These are phyloP conservation scores for Litsea cubeba DNA, from an alignment of 164 flowering plant species.

Conservation along the genomic window DNA sequence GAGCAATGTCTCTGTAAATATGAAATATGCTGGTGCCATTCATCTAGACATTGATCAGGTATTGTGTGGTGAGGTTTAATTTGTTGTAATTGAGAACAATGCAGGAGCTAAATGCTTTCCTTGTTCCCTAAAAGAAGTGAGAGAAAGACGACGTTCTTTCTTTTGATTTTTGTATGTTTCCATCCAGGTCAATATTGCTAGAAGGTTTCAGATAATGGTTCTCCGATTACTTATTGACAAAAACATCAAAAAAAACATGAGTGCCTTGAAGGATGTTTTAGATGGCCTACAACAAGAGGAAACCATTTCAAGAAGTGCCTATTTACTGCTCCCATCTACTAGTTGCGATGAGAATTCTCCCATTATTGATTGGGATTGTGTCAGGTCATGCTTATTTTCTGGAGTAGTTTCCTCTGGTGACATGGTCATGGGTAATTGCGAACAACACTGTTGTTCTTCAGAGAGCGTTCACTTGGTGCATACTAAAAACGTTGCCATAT, in stretches of 20 bases:
- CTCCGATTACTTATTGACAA: constrained; percentile 44
- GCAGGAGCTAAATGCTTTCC: background rate
- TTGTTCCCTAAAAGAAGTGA: background rate
- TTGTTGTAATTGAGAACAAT: background rate
- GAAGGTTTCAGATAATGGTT: constrained; percentile 50
- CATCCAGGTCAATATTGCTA: constrained; percentile 54
- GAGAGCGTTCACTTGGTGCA: constrained; percentile 23
- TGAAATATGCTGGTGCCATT: constrained; percentile 39
- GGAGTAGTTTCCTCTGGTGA: background rate
- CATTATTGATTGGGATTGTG: constrained; percentile 49
- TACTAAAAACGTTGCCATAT: constrained; percentile 39
- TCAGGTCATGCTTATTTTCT: constrained; percentile 30
- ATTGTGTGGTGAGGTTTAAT: background rate
- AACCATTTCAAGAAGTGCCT: constrained; percentile 30
- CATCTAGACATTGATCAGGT: constrained; percentile 48
- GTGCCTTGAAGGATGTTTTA: constrained; percentile 27
- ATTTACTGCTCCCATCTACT: constrained; percentile 60
- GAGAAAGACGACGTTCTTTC: background rate
- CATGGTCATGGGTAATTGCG: constrained; percentile 4
- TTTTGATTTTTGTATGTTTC: background rate
- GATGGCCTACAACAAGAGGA: constrained; percentile 12
- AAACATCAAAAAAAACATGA: constrained; percentile 13
- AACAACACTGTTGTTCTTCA: constrained; percentile 8
- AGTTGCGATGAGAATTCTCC: background rate
- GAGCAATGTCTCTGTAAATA: constrained; percentile 29